These are phyloP conservation scores for Tarenaya hassleriana DNA, from an alignment of 345 rosid genomes.

Conservation along the genomic window DNA sequence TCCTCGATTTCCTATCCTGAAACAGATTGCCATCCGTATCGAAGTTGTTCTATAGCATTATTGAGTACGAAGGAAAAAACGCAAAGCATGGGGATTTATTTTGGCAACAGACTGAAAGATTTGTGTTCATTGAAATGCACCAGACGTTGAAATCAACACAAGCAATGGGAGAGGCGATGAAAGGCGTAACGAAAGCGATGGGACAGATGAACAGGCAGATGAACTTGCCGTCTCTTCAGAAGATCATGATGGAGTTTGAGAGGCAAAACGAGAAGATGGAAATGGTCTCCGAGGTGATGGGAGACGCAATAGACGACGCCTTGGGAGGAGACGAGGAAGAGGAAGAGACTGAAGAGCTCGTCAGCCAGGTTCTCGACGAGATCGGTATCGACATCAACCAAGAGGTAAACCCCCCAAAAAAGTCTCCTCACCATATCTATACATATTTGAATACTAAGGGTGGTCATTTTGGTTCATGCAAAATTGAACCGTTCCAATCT, in stretches of 20 bases:
- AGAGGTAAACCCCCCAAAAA: slow-evolving; percentile 42
- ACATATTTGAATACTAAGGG: not conserved
- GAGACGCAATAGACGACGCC: slow-evolving; percentile 86
- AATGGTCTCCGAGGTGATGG: slow-evolving; percentile 83
- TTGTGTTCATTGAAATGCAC: no score
- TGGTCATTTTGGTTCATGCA: no score
- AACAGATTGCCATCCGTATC: no score
- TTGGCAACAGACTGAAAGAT: no score
- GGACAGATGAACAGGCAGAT: slow-evolving; percentile 91
- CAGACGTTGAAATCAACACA: slow-evolving; percentile 88
- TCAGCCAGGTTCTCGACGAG: slow-evolving; percentile 88
- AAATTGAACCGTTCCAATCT: no score
- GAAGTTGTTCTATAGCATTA: no score
- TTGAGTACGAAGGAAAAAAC: no score
- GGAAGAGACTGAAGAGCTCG: slow-evolving; percentile 86
- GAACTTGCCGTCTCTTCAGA: slow-evolving; percentile 83
- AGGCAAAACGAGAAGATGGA: slow-evolving; percentile 92
- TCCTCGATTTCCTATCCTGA: no score
- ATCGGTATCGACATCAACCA: slow-evolving; percentile 81
- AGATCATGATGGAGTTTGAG: slow-evolving; percentile 87
- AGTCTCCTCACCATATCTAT: not conserved
- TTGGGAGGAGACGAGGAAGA: slow-evolving; percentile 93
- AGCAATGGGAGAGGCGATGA: slow-evolving; percentile 97
- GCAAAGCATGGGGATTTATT: no score
- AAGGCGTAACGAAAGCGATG: slow-evolving; percentile 92